Base-by-base conservation (phyloP, 768 basidiomycete species). In the Crepidotus variabilis region DNA sequence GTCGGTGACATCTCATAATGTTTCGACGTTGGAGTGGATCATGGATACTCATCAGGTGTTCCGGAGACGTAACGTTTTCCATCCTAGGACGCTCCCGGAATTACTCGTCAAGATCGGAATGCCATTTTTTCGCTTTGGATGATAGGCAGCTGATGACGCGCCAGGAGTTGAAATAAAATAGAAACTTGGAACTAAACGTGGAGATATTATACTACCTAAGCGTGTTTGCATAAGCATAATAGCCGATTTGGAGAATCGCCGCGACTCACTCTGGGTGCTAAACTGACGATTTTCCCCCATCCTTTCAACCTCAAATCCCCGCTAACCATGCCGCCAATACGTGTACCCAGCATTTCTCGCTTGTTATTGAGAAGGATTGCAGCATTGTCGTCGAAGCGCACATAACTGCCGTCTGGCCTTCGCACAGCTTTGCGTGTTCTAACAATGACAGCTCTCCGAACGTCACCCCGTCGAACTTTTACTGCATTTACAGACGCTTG, bases 331-430 rank as follows among this genome's bases (percentile, higher is more conserved):
- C 95, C 94, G 63, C 90, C 90, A 54, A 98, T 93, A 65, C 96
- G 85, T 50, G 94, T 97, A 18, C 94, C 95, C 57, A 98, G 68
- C 90, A 98, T 92, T 73, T 96, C 93, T 55, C 87, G 83, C 76
- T 98, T 98, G 77, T 92, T 92, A 72, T 98, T 98, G 56, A 98
- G 71, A 34, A 98, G 73, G 5, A 98, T 94, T 8, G 86, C 93
- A 0, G 96, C 96, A 65, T 98, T 98, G 79, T 98, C 96, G 73
- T 98, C 96, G 72, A 98, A 98, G 47, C 90, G 79, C 60, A 98
- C 78, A 63, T 83, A 78, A 24, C 92, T 82, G 13, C 96, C 96
- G 72, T 98, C 96, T 20, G 94, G 87, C 67, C 96, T 77, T 43
- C 85, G 81, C 4, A 93, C 88, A 21, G 85, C 71, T 72, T 97